Conservation (phyloP, 192 early-diverging fungal species). For the Paraglomus occultum region DNA sequence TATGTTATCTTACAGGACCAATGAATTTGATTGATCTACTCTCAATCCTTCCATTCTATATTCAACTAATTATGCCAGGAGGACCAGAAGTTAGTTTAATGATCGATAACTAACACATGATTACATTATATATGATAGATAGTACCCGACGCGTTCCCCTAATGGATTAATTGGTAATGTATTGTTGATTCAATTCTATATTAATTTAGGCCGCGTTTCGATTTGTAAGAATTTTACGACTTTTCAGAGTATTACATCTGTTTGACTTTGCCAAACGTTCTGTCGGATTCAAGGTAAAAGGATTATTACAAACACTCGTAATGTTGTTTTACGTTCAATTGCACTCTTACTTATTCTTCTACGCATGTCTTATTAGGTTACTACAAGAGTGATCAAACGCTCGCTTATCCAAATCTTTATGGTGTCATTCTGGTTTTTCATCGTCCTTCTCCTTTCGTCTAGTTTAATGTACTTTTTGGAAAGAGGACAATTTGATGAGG, state of each 20-base stretch:
- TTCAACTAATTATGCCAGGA: background rate
- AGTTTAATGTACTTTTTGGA: constrained; percentile 26
- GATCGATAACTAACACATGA: too few species aligned
- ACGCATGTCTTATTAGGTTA: constrained; percentile 1
- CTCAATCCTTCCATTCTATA: constrained; percentile 15
- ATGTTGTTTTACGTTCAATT: background rate
- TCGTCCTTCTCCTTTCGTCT: constrained; percentile 23
- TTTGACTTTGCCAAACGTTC: constrained; percentile 11
- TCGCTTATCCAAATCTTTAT: constrained; percentile 27
- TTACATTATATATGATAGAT: too few species aligned
- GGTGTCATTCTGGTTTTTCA: constrained; percentile 21
- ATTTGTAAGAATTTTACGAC: constrained; percentile 13
- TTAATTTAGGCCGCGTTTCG: constrained; percentile 9
- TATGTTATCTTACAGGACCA: background rate
- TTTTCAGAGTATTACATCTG: constrained; percentile 1
- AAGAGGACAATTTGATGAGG: constrained; percentile 18
- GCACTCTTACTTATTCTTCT: background rate
- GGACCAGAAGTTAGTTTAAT: too few species aligned
- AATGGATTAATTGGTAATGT: too few species aligned
- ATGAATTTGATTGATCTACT: constrained; percentile 11
- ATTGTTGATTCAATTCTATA: too few species aligned
- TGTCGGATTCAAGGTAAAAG: constrained; percentile 27
- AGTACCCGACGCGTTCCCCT: too few species aligned
- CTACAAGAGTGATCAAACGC: constrained; percentile 10
- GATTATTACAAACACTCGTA: too few species aligned